A percentile compares a stretch with the other conserved stretches of the same genome.
phyloP scores from a whole-genome alignment of 345 rosid genomes.

The Durio zibethinus region DNA sequence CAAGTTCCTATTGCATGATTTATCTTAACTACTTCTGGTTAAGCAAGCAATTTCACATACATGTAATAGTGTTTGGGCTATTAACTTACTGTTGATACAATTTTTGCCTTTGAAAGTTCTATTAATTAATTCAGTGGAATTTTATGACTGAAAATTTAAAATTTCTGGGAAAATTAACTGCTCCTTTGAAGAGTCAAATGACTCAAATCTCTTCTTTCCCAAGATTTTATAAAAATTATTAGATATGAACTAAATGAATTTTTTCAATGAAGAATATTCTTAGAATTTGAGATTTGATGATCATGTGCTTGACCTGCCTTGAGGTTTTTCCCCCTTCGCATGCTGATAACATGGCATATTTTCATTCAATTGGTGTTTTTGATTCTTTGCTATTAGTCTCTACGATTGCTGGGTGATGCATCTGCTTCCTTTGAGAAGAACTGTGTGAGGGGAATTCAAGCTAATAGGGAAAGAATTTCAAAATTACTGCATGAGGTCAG shows the following conservation, averaged over 20 bases:
- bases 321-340: too few relatives aligned
- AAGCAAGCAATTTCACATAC: background rate
- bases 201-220: background rate
- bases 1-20: background rate
- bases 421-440: slow-evolving; percentile 94
- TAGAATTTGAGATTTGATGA: background rate
- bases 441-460: slow-evolving; percentile 85
- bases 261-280: background rate
- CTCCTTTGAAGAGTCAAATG: background rate
- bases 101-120: too few relatives aligned
- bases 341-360: background rate
- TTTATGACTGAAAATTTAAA: background rate
- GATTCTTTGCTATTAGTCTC: slow-evolving; percentile 44
- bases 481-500: slow-evolving; percentile 87
- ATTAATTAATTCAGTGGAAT: background rate
- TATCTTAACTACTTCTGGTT: background rate
- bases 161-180: background rate
- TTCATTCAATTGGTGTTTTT: slow-evolving; percentile 1
- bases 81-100: too few relatives aligned
- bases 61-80: background rate
- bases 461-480: slow-evolving; percentile 81
- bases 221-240: background rate
- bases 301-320: background rate
- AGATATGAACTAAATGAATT: background rate
- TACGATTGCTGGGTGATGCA: slow-evolving; percentile 88